Evolutionary conservation across 129 eudicot genomes (phyloP), one percentile per base, ranked within the genome.

Genomic region (Tanacetum coccineum): DNA sequence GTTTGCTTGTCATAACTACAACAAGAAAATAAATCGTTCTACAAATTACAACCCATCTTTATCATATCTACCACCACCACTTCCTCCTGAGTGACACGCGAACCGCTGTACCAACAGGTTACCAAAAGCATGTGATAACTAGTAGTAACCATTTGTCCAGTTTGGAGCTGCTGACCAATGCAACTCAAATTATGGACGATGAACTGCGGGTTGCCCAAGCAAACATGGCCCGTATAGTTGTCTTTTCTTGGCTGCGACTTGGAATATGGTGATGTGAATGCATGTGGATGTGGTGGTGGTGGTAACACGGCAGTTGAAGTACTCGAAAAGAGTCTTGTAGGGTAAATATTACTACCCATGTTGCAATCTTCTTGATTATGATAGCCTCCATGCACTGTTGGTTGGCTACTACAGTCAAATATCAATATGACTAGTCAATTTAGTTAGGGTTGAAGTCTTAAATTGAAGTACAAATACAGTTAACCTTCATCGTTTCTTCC

Each of bases 121-220:
- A 95, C 13, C 95, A 95, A 28, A 87, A 78, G 78, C 88, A 87
- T 4, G 95, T 87, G 79, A n/a, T 91, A 91, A 61, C 74, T 82
- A 17, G 6, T 73, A n/a, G 72, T 32, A 65, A 62, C 53, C 0
- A n/a, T n/a, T 14, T 6, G 6, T 77, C 75, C 3, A 45, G 77
- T 21, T 72, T 58, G 51, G 70, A 71, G n/a, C 72, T n/a, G 3
- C 65, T n/a, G n/a, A n/a, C n/a, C 22, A 52, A 25, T 7, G 13
- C 55, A 62, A 40, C 14, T 64, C 79, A 30, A 40, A 30, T 73
- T 19, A 10, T 71, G 66, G 65, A 57, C 48, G 58, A 51, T 30
- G 64, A 66, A 66, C 40, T 67, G 68, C 20, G 75, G 80, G 70
- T 67, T 71, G 67, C 62, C 65, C 19, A 85, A 59, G 64, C 84